Base-by-base conservation (phyloP, 2,329 filamentous ascomycete genomes). In the Aureobasidium namibiae region DNA sequence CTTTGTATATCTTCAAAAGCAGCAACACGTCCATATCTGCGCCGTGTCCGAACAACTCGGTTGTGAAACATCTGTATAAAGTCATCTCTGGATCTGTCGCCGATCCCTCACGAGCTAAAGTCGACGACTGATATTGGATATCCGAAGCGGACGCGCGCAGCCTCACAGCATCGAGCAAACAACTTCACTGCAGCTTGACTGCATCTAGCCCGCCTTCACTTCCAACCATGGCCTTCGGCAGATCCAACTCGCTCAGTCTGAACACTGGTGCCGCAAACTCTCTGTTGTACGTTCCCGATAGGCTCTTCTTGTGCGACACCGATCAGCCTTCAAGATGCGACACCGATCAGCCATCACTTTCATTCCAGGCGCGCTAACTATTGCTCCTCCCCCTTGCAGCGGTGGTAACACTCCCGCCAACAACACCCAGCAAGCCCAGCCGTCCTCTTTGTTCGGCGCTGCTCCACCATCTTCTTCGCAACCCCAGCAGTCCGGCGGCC, bases 231-330 rank as follows among this genome's bases (percentile, higher is more conserved):
- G 75, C 75, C 44, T 75, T 78, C 64, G 76, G 75, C 45, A 72
- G 76, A 48, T 78, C 75, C 24, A 78, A 78, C 66, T 76, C 75
- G 60, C 71, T 83, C 67, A 79, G 76, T 61, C 76, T 83, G 66
- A 83, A 82, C 66, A 83, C 81, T 21, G 75, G 75, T 62, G 71
- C 73, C 24, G 70, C 71, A 52, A 76, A 77, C 67, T 65, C 63
- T 59, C 62, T 70, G 29, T 72, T 71, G 69, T 71, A 66, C 62
- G 70, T 68, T 39, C 16, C 2, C 10, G 13, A n/a, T 9, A 7
- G 16, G 1, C 14, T 1, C 26, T 9, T 23, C 16, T 34, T 46
- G 31, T 38, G 24, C 41, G 42, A 48, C 56, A 31, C n/a, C n/a
- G n/a, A 34, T 2, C 44, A n/a, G 21, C 29, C 13, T 18, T 31